Evolutionary conservation across 2,329 filamentous ascomycete species (phyloP).

Genomic region (Endocalyx cinctus): DNA sequence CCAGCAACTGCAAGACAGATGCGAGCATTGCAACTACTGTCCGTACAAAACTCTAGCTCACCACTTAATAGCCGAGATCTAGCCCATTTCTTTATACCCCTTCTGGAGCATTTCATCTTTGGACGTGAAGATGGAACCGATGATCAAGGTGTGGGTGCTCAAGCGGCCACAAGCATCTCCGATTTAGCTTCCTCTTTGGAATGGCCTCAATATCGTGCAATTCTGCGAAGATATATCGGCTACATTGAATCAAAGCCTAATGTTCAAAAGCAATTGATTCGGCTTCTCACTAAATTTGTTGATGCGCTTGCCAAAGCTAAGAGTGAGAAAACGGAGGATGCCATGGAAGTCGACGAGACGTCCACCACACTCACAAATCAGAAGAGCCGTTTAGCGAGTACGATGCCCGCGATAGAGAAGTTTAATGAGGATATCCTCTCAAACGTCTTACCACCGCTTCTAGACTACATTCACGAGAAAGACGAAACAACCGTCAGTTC

Average conservation of each 20-base stretch:
- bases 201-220: conserved; percentile 85
- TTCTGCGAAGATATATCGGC: conserved; percentile 77
- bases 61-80: conserved; percentile 73
- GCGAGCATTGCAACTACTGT: conserved; percentile 74
- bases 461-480: conserved; percentile 87
- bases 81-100: conserved; percentile 80
- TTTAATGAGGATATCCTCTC: conserved; percentile 67
- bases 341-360: conserved; percentile 38
- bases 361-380: conserved; percentile 15
- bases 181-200: conserved; percentile 71
- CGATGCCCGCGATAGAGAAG: conserved; percentile 63
- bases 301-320: conserved; percentile 65
- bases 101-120: conserved; percentile 93
- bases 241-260: conserved; percentile 79
- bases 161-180: conserved; percentile 78
- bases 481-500: conserved; percentile 92
- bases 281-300: conserved; percentile 74
- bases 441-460: conserved; percentile 72
- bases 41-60: conserved; percentile 59
- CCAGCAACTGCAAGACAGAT: conserved; percentile 84
- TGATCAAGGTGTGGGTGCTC: conserved; percentile 80
- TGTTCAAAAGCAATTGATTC: conserved; percentile 78
- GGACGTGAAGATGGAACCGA: conserved; percentile 68
- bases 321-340: conserved; percentile 29
- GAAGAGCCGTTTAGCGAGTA: conserved; percentile 50